Evolutionary conservation across 768 basidiomycete species (phyloP).

Genomic region (Boletus reticulatus): DNA sequence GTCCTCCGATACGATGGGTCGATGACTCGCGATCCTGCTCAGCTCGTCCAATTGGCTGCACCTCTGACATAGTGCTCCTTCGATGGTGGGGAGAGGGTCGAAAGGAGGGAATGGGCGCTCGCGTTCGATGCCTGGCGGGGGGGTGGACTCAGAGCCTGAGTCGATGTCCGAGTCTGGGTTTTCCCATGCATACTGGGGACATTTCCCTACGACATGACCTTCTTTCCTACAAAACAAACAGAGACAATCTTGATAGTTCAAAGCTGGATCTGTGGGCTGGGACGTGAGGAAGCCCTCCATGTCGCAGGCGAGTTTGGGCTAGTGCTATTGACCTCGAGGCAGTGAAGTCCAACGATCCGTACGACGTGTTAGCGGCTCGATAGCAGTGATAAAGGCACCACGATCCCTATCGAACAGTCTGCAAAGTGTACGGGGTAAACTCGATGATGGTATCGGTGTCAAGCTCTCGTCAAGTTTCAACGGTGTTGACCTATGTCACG

Average conservation of each 20-base stretch:
- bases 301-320: neutral
- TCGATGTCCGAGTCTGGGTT: neutral
- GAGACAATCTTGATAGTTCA: neutral
- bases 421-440: too few species aligned
- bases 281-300: neutral
- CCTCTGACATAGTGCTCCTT: neutral
- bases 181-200: neutral
- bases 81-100: neutral
- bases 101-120: neutral
- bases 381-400: conserved; percentile 14
- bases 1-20: conserved; percentile 2
- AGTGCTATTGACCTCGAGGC: too few species aligned
- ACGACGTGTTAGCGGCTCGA: neutral
- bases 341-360: too few species aligned
- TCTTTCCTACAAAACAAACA: conserved; percentile 8
- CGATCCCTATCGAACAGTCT: conserved; percentile 11
- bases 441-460: too few species aligned
- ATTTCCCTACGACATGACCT: conserved; percentile 6
- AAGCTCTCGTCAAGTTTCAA: too few species aligned
- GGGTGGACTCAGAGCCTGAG: neutral
- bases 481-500: too few species aligned
- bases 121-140: neutral
- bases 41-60: neutral
- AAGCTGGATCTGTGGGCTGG: neutral
- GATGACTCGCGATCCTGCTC: neutral